These are phyloP conservation scores for Rhizopogon sp. DNA, from an alignment of 768 basidiomycete species.

Conservation along the genomic window DNA sequence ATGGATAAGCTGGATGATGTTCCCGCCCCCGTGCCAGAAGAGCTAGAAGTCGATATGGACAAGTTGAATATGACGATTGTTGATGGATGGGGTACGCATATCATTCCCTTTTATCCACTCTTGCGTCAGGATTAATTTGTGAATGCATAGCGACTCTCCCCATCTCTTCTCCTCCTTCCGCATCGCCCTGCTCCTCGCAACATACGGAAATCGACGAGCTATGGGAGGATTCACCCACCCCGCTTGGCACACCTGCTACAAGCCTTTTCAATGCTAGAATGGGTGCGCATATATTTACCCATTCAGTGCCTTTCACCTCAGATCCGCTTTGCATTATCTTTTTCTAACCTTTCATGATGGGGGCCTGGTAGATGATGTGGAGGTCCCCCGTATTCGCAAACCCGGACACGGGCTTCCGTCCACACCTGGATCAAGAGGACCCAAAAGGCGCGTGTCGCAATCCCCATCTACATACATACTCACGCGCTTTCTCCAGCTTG, in stretches of 20 bases:
- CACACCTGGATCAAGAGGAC: too few species aligned
- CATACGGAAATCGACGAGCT: constrained; percentile 51
- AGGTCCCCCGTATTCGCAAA: constrained; percentile 48
- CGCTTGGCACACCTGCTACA: constrained; percentile 38
- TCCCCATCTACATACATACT: too few species aligned
- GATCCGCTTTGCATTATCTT: background rate
- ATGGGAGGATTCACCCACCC: constrained; percentile 40
- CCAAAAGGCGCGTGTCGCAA: background rate
- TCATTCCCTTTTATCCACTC: background rate
- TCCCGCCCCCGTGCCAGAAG: constrained; percentile 24
- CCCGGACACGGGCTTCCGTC: constrained; percentile 29
- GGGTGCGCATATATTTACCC: constrained; percentile 29
- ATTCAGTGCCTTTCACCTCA: background rate
- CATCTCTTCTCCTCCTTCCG: constrained; percentile 37
- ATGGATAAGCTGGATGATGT: constrained; percentile 18
- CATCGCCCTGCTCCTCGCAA: constrained; percentile 28
- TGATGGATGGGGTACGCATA: constrained; percentile 58
- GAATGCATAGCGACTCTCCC: constrained; percentile 25
- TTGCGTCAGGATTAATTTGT: constrained; percentile 27
- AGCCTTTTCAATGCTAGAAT: constrained; percentile 42
- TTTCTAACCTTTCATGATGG: constrained; percentile 1
- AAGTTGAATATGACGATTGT: constrained; percentile 51
- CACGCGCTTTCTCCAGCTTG: background rate
- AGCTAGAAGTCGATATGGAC: constrained; percentile 41
- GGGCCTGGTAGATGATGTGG: constrained; percentile 37